Conservation (phyloP, 2,329 filamentous ascomycete genomes). For the Thelonectria olida region DNA sequence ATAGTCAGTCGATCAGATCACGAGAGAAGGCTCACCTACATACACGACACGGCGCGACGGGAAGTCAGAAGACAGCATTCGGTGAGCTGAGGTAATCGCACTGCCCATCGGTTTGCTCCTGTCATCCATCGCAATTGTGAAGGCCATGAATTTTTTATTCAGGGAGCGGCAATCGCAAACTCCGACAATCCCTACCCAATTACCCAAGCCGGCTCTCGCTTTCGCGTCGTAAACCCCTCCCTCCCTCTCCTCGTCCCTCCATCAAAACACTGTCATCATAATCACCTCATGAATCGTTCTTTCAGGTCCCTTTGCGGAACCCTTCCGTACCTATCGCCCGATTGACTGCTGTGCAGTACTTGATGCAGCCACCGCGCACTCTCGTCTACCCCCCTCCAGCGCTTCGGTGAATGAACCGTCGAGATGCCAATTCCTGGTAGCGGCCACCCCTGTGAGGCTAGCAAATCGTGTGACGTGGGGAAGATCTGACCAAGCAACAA, state of each 20-base stretch:
- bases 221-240: background rate
- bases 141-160: too few relatives aligned
- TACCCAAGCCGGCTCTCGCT: background rate
- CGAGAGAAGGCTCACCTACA: background rate
- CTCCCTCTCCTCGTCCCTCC: background rate
- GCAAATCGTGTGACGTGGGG: slow-evolving; percentile 9
- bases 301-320: background rate
- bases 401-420: background rate
- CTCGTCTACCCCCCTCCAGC: background rate
- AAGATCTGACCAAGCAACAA: slow-evolving; percentile 7
- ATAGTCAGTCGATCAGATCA: background rate
- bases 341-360: too few relatives aligned
- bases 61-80: too few relatives aligned
- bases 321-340: background rate
- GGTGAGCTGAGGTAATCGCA: background rate
- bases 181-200: background rate
- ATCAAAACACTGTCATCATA: background rate
- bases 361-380: too few relatives aligned
- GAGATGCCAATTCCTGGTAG: background rate
- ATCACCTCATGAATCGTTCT: background rate
- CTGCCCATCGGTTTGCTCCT: background rate
- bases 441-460: background rate
- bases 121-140: too few relatives aligned
- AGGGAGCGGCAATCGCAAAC: background rate
- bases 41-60: too few relatives aligned